Evolutionary conservation across 768 basidiomycete genomes (phyloP).

Genomic region (Coprinellus micaceus): DNA sequence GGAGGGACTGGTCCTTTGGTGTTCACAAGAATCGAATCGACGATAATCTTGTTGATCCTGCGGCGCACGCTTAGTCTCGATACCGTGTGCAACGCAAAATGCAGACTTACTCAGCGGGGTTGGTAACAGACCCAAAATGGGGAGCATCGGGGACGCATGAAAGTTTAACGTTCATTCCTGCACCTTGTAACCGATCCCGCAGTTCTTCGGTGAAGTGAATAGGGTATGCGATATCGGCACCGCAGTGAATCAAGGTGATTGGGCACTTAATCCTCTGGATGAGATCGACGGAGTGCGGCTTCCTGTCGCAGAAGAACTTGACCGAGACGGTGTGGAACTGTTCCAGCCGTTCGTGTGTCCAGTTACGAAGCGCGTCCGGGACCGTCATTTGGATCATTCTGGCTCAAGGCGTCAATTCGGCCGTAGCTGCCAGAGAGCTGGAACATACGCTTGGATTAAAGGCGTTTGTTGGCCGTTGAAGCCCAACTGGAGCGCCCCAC

Average conservation of each 20-base stretch:
- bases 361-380: slow-evolving; percentile 20
- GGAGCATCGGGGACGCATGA: slow-evolving; percentile 26
- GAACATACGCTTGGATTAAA: slow-evolving; percentile 19
- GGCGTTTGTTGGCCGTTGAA: slow-evolving; percentile 18
- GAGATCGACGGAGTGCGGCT: not conserved
- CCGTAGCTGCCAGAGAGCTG: too few species aligned
- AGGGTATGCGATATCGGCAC: slow-evolving; percentile 28
- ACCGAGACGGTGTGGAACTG: slow-evolving; percentile 17
- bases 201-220: slow-evolving; percentile 21
- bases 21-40: slow-evolving; percentile 27
- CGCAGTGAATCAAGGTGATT: slow-evolving; percentile 27
- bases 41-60: slow-evolving; percentile 28
- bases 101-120: slow-evolving; percentile 25
- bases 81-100: too few species aligned
- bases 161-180: slow-evolving; percentile 26
- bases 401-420: too few species aligned
- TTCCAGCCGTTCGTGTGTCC: slow-evolving; percentile 17
- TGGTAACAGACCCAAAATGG: slow-evolving; percentile 35
- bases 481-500: slow-evolving; percentile 19
- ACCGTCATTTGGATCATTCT: slow-evolving; percentile 4
- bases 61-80: too few species aligned
- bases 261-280: slow-evolving; percentile 22
- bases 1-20: slow-evolving; percentile 20
- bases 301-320: not conserved
- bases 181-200: slow-evolving; percentile 17